These are phyloP conservation scores for Oleoguttula mirabilis DNA, from an alignment of 495 filamentous ascomycete genomes.

Conservation along the genomic window DNA sequence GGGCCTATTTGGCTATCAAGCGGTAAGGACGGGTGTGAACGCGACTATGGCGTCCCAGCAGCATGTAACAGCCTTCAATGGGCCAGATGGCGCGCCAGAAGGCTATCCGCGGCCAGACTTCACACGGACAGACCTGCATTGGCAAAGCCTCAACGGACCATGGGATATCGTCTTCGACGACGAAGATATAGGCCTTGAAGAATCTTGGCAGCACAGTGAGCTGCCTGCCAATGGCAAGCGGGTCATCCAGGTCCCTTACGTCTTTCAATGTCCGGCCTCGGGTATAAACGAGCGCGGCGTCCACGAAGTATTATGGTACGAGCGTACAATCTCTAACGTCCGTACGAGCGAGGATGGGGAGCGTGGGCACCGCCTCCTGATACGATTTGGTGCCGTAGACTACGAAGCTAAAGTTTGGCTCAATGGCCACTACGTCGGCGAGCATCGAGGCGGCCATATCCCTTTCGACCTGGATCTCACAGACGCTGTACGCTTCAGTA, in stretches of 20 bases:
- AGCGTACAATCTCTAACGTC: conserved; percentile 38
- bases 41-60: too few species aligned
- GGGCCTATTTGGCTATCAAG: too few species aligned
- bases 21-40: too few species aligned
- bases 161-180: conserved; percentile 51
- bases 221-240: conserved; percentile 21
- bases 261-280: conserved; percentile 45
- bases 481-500: conserved; percentile 6
- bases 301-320: conserved; percentile 52
- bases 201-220: conserved; percentile 24
- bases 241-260: conserved; percentile 45
- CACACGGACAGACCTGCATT: conserved; percentile 37
- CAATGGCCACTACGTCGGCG: conserved; percentile 18
- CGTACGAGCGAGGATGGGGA: conserved; percentile 23
- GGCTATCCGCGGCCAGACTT: conserved; percentile 47
- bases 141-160: conserved; percentile 41
- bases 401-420: conserved; percentile 23
- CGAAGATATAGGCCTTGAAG: conserved; percentile 35
- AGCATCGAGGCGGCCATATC: conserved; percentile 22
- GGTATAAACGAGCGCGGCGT: conserved; percentile 42
- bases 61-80: too few species aligned
- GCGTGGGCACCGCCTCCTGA: conserved; percentile 11
- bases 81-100: too few species aligned
- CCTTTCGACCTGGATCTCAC: conserved; percentile 24
- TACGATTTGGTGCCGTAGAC: conserved; percentile 24